Base-by-base conservation (phyloP, 345 rosid genomes). In the Populus simonii region DNA sequence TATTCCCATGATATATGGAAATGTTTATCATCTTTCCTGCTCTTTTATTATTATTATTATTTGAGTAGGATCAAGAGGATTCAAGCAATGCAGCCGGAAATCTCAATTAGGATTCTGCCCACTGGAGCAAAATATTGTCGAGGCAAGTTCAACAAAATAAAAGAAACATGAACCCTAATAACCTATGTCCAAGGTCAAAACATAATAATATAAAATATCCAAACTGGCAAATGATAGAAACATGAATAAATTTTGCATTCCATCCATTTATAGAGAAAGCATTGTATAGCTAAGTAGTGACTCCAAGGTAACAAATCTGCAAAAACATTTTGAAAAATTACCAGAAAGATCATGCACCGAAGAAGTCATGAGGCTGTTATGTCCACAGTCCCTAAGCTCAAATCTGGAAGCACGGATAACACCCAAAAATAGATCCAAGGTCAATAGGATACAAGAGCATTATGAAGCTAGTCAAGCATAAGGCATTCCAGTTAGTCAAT, bases 271-370 rank as follows among this genome's bases (percentile, higher is more conserved):
- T 7, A 8, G 8, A 74, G 27, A 18, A 36, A 66, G 4, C 16
- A 74, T 33, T 70, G 13, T 20, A 22, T 43, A 22, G 18, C 53
- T 35, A 11, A 66, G 22, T 17, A 49, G 61, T 36, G 29, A 76
- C 35, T 43, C 72, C 18, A 68, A 67, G 29, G 73, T 49, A 73
- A 59, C 47, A 49, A 72, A 71, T 39, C 78, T 67, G 43, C 72
- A 38, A 11, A 79, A 81, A 57, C 39, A 63, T 66, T 75, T 25
- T 10, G 82, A 55, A 35, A 27, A 79, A 59, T 55, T 88, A 90
- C 94, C 92, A 77, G 91, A 90, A 72, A 68, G 80, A 71, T 83
- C 88, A 79, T 79, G 87, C 75, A 78, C 81, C 15, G 92, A 86
- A 66, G 90, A 90, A 75, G 90, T 89, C 91, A 90, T 90, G 81